Evolutionary conservation across 352 stramenopile genomes (phyloP).

Genomic region (Globisporangium megalacanthum): DNA sequence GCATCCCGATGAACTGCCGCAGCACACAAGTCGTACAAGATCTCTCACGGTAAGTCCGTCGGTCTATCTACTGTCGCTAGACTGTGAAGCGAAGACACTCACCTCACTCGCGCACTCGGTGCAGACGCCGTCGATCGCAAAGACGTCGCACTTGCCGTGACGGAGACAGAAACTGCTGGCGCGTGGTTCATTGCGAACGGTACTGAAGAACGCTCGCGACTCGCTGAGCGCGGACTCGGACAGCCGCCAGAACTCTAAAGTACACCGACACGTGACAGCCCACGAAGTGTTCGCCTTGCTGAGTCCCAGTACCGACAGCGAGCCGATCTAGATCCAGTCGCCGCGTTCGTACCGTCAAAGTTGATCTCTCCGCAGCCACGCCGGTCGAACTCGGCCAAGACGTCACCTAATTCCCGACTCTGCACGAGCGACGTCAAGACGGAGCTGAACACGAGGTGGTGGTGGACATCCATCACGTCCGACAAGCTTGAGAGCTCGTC

Average conservation of each 20-base stretch:
- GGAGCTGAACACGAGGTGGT: conserved; percentile 15
- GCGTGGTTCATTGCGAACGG: conserved; percentile 37
- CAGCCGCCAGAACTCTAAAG: conserved; percentile 45
- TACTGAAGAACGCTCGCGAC: conserved; percentile 18
- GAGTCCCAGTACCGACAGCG: neutral
- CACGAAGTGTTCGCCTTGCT: neutral
- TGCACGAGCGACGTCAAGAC: conserved; percentile 41
- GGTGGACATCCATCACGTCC: conserved; percentile 17
- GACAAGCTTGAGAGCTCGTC: conserved; percentile 20
- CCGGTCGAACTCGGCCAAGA: conserved; percentile 44
- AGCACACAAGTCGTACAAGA: too few species aligned
- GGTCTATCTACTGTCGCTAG: too few species aligned
- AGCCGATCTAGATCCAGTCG: neutral
- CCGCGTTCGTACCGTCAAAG: conserved; percentile 33
- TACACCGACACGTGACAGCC: neutral
- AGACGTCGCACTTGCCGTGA: conserved; percentile 35
- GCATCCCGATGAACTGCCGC: neutral
- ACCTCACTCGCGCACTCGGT: conserved; percentile 46
- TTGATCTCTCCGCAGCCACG: conserved; percentile 48
- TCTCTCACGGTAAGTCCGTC: too few species aligned
- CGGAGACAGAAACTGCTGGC: conserved; percentile 47
- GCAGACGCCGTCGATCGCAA: conserved; percentile 42
- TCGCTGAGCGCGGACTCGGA: conserved; percentile 29
- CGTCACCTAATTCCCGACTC: conserved; percentile 29
- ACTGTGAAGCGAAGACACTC: neutral